Conservation (phyloP, 192 early-diverging fungal genomes). For the Mortierella claussenii region DNA sequence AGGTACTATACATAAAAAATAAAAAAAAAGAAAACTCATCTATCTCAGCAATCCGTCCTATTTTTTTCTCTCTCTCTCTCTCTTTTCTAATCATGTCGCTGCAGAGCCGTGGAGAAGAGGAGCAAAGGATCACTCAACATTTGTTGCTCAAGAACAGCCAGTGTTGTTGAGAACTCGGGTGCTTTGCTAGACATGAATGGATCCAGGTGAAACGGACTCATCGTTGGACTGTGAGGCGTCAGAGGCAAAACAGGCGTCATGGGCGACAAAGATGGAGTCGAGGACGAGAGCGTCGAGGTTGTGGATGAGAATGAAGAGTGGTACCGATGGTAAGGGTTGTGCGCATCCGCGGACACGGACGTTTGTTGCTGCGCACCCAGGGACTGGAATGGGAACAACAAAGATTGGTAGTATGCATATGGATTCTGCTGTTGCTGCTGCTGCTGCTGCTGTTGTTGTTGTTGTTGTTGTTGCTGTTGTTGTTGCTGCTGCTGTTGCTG, state of each 20-base stretch:
- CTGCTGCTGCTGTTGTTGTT: constrained; percentile 28
- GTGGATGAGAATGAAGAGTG: constrained; percentile 24
- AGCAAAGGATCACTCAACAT: constrained; percentile 21
- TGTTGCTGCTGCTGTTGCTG: constrained; percentile 19
- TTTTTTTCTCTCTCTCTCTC: not conserved
- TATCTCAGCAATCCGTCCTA: too few relatives aligned
- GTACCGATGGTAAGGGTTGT: constrained; percentile 20
- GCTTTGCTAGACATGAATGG: constrained; percentile 21
- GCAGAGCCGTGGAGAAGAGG: not conserved
- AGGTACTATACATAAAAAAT: too few relatives aligned
- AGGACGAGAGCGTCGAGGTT: constrained; percentile 9
- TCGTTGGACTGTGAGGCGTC: constrained; percentile 13
- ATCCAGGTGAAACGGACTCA: constrained; percentile 12
- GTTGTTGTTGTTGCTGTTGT: too few relatives aligned
- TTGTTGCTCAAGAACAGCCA: constrained; percentile 23
- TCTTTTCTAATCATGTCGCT: constrained; percentile 6
- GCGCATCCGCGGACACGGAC: not conserved
- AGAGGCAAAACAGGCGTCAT: constrained; percentile 28
- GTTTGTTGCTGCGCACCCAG: not conserved
- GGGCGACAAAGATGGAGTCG: constrained; percentile 19
- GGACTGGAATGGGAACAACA: constrained; percentile 21
- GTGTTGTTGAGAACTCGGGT: constrained; percentile 12
- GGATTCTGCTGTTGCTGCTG: constrained; percentile 5
- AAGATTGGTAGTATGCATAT: not conserved
- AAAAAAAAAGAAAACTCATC: too few relatives aligned